Conservation (phyloP, 768 basidiomycete genomes). For the Mycena chlorophos region DNA sequence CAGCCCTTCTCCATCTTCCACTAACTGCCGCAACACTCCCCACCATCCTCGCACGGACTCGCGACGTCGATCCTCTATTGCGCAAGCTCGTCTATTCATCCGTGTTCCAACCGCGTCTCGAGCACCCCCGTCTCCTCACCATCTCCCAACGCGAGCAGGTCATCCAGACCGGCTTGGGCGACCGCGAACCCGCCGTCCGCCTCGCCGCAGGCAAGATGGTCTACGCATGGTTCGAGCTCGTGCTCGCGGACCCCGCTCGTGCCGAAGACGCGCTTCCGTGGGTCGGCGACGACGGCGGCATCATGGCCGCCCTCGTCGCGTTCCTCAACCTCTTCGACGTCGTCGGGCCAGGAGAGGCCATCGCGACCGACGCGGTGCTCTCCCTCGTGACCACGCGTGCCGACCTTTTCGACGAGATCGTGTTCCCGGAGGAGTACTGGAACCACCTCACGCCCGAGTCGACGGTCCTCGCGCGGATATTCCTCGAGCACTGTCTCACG, state of each 20-base stretch:
- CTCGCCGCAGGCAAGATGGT: slow-evolving; percentile 81
- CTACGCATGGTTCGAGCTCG: slow-evolving; percentile 77
- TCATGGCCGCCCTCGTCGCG: slow-evolving; percentile 45
- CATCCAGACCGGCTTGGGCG: slow-evolving; percentile 85
- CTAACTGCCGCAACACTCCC: slow-evolving; percentile 61
- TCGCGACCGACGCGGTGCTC: slow-evolving; percentile 80
- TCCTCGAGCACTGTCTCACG: slow-evolving; percentile 75
- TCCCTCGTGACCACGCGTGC: slow-evolving; percentile 74
- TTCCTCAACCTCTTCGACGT: slow-evolving; percentile 57
- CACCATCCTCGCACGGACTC: slow-evolving; percentile 71
- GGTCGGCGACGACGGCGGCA: slow-evolving; percentile 47
- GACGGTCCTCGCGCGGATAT: slow-evolving; percentile 80
- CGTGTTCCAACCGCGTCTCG: slow-evolving; percentile 55
- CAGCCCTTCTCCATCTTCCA: slow-evolving; percentile 78
- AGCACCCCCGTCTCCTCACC: slow-evolving; percentile 69
- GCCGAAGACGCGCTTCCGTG: slow-evolving; percentile 33
- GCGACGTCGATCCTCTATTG: slow-evolving; percentile 80
- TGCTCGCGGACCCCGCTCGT: slow-evolving; percentile 38
- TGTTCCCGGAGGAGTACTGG: slow-evolving; percentile 86
- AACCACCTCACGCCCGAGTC: slow-evolving; percentile 71
- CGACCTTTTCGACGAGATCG: slow-evolving; percentile 68
- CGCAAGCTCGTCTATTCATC: slow-evolving; percentile 77
- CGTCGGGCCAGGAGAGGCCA: slow-evolving; percentile 64
- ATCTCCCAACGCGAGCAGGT: slow-evolving; percentile 83
- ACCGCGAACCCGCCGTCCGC: slow-evolving; percentile 80